Evolutionary conservation across 2,329 filamentous ascomycete species (phyloP).

Genomic region (Paecilomyces sp.): DNA sequence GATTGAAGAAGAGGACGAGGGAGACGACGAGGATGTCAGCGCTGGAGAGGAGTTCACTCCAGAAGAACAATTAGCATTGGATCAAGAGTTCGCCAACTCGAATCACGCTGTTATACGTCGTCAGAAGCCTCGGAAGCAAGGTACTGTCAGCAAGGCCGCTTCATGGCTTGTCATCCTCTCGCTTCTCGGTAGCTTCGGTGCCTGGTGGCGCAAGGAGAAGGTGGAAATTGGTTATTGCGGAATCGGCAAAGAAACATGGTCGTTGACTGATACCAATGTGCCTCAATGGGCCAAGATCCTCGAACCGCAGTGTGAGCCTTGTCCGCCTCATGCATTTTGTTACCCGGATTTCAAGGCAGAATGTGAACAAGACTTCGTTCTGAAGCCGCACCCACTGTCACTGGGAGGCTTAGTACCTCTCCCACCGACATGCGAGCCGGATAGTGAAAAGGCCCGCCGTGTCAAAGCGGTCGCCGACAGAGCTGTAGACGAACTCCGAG

Average conservation of each 20-base stretch:
- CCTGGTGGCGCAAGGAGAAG: slow-evolving; percentile 91
- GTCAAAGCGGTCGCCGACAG: slow-evolving; percentile 83
- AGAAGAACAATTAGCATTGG: slow-evolving; percentile 75
- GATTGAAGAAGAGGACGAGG: slow-evolving; percentile 6
- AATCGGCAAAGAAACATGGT: slow-evolving; percentile 60
- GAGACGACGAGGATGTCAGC: slow-evolving; percentile 33
- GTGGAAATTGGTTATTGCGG: slow-evolving; percentile 94
- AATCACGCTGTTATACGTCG: slow-evolving; percentile 19
- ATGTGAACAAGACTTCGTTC: slow-evolving; percentile 82
- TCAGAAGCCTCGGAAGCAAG: slow-evolving; percentile 26
- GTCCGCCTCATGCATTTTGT: slow-evolving; percentile 85
- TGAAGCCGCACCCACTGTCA: slow-evolving; percentile 76
- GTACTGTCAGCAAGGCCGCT: slow-evolving; percentile 51
- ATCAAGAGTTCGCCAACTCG: slow-evolving; percentile 56
- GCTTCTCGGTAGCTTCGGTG: slow-evolving; percentile 63
- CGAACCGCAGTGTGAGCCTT: slow-evolving; percentile 79
- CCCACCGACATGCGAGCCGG: slow-evolving; percentile 86
- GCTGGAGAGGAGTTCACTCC: slow-evolving; percentile 90
- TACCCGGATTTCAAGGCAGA: slow-evolving; percentile 67
- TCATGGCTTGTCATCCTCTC: slow-evolving; percentile 65
- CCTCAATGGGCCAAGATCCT: slow-evolving; percentile 66
- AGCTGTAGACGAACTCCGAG: slow-evolving; percentile 76
- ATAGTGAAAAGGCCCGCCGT: slow-evolving; percentile 82
- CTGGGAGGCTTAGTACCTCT: slow-evolving; percentile 74
- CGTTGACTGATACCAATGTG: slow-evolving; percentile 55